Base-by-base conservation (phyloP, 352 stramenopile species). In the Pythium inflatum region DNA sequence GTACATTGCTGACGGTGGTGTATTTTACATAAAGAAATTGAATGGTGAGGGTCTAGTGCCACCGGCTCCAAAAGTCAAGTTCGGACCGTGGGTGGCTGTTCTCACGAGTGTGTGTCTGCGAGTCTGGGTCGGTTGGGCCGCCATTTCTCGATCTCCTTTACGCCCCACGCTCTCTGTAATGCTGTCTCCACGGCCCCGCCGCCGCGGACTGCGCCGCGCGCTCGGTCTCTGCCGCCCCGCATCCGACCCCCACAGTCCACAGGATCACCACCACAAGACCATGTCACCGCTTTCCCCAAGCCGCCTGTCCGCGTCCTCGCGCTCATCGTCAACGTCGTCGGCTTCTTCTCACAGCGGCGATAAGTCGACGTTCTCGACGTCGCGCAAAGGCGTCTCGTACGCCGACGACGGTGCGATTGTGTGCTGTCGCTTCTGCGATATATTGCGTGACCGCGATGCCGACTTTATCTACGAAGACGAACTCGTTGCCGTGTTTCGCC, bases 391-490 rank as follows among this genome's bases (percentile, higher is more conserved):
- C 27, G 88, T 95, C 24, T 87, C 75, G 59, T 95, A 95, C 70
- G 63, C 61, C 6, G 67, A 72, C 46, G 77, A 94, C 62, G 85
- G 85, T 24, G 65, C 64, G n/a, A 59, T 95, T 20, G 70, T 92
- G 14, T 85, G 77, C 62, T 95, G 88, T 49, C 88, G 88, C 46
- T 95, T 94, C 73, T 95, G 88, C 51, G 82, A 93, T n/a, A 95
- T 95, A 54, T 68, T 95, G 38, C 66, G 78, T 43, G 76, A 76
- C 1, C 74, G 81, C 30, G 73, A 83, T 54, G 83, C 92, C 43
- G 75, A 87, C 3, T 92, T 95, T 60, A 63, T 96, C 22, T 94
- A 94, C 64, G 79, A 96, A 63, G 87, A 96, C 71, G 82, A 88
- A 16, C 69, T 80, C 40, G 78, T 96, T 34, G 83, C 81, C 2